Percentiles rank a stretch among this genome's conserved stretches.
These are phyloP conservation scores for Blastomyces emzantsi DNA, from an alignment of 2,329 filamentous ascomycete species.

Conservation along the genomic window DNA sequence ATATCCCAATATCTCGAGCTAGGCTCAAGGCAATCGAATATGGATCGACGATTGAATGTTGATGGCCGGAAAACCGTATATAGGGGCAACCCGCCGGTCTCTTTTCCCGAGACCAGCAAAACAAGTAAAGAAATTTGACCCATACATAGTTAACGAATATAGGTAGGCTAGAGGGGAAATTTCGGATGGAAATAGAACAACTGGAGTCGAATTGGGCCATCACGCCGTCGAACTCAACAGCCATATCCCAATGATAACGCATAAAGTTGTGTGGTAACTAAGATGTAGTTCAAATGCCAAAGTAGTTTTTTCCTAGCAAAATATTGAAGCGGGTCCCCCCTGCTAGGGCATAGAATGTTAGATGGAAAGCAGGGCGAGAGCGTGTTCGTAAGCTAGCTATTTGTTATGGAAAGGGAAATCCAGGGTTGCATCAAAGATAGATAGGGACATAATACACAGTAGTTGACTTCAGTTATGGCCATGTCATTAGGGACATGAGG, in stretches of 20 bases:
- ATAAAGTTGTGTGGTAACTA: neutral
- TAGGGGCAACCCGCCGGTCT: neutral
- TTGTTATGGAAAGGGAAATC: neutral
- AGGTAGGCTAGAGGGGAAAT: neutral
- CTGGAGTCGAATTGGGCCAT: neutral
- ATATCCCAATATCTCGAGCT: neutral
- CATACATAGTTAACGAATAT: neutral
- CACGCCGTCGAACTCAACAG: neutral
- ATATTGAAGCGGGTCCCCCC: neutral
- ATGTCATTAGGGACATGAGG: too few species aligned
- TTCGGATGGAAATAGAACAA: neutral
- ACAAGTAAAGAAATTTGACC: neutral
- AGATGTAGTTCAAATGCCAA: neutral
- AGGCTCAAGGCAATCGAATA: neutral
- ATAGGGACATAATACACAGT: neutral
- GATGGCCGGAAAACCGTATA: neutral
- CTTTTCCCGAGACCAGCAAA: neutral
- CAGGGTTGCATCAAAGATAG: neutral
- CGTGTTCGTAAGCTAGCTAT: neutral
- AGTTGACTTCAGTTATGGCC: neutral
- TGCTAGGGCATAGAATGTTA: neutral
- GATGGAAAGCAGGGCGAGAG: neutral
- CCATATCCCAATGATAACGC: neutral
- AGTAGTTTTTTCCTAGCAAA: neutral
- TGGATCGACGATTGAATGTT: neutral